Evolutionary conservation across 2,329 filamentous ascomycete species (phyloP), one percentile per base, ranked within the genome.

Genomic region (Arachnopeziza araneosa): DNA sequence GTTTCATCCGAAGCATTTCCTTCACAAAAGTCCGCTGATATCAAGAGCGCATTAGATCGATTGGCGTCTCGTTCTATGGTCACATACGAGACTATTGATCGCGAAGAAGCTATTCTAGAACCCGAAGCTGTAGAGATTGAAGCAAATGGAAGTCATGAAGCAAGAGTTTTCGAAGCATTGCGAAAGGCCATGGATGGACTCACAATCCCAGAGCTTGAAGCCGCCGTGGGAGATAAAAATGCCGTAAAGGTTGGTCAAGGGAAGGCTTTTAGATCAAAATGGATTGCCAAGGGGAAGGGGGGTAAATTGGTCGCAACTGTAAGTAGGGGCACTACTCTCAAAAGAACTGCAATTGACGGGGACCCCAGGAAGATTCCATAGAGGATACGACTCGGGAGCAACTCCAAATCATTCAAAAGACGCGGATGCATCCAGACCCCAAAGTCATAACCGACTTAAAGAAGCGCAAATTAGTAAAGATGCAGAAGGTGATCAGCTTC

Each of bases 41-140:
- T 97, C 72, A 98, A 97, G 79, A 89, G 90, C 64, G 90, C 91
- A 30, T 82, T 98, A 65, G 95, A 98, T 77, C 85, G 92, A 67
- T 83, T 99, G 57, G 83, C 81, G 30, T 95, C 91, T 61, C 85
- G 93, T 68, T 87, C 86, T 55, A 97, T 97, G 91, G 80, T 98
- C 64, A 80, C 83, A 66, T 97, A 96, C 76, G 86, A 96, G 69
- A 88, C 90, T 53, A 82, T 91, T 63, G 92, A 97, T 67, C 81
- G 82, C 56, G 91, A 97, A 73, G 85, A 93, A 70, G 83, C 88
- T 17, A 70, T 87, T 44, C 79, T 98, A 32, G 95, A 96, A 61
- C 76, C 83, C 30, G 90, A 93, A 72, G 90, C 84, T 14, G 80
- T 89, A 72, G 80, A 83, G 66, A 90, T 93, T 70, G 87, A 84